Base-by-base conservation (phyloP, 169 alveolate genomes). In the Theileria sp. region DNA sequence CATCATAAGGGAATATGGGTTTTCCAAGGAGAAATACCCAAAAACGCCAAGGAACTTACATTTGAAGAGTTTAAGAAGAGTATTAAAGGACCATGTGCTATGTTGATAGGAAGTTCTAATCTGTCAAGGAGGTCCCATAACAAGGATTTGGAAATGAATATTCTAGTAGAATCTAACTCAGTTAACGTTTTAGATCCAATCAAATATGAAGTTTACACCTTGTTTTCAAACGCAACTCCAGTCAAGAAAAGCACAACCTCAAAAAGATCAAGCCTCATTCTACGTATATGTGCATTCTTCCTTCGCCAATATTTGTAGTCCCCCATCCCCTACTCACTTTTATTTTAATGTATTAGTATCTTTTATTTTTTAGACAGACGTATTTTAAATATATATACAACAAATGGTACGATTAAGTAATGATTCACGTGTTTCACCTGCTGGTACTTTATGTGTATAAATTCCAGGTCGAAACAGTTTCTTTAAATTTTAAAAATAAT, bases 21-120 rank as follows among this genome's bases (percentile, higher is more conserved):
- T 64, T 58, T 79, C 66, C 77, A 81, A 84, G 77, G 86, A 68
- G 66, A 72, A 54, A 69, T 79, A 34, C 80, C 87, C n/a, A 38
- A 56, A 62, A 76, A 44, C 61, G 54, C 65, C 38, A 82, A 79
- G 30, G 66, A 74, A 62, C 26, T 36, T 26, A 76, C 90, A 21
- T 81, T 61, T 25, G 72, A 65, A 51, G 82, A 86, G 56, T 64
- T 76, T 66, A 54, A 77, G 79, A 44, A 78, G 19, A 25, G 44
- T 19, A 58, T 56, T 5, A 73, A 54, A 28, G 79, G 80, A 28
- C 94, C 94, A 15, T 87, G 93, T 77, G 76, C 92, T 0, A 91
- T 86, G 62, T 85, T 87, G 13, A 91, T 91, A 26, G 94, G 94
- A 3, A 91, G 94, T 65, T 91, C 94, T 9, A 91, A 91, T 82